Percentiles rank a stretch among this genome's conserved stretches.
Conservation (phyloP, 441 rosid genomes). For the Mallotus japonicus region DNA sequence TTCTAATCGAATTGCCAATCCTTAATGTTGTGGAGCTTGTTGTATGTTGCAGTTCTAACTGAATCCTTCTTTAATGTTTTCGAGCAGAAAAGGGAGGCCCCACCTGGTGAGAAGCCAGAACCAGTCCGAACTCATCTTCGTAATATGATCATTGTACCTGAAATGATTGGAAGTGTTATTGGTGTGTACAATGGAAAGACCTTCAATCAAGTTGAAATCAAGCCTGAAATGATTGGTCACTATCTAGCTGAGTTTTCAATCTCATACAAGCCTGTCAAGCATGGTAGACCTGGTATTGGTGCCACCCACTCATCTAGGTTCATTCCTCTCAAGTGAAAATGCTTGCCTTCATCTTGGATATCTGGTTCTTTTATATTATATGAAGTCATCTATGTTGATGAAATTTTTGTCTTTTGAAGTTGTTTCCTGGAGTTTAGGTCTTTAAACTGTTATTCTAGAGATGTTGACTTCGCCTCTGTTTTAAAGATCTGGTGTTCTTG, state of each 20-base stretch:
- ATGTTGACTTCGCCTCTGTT: background rate
- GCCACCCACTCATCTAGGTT: constrained; percentile 88
- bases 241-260: constrained; percentile 90
- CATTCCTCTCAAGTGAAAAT: constrained; percentile 74
- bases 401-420: constrained; percentile 21
- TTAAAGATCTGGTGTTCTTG: constrained; percentile 6
- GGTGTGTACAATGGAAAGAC: constrained; percentile 93
- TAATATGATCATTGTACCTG: constrained; percentile 81
- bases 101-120: constrained; percentile 86
- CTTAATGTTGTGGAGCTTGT: constrained; percentile 10
- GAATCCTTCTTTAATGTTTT: background rate
- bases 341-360: constrained; percentile 12
- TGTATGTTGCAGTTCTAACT: background rate
- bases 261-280: constrained; percentile 94
- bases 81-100: constrained; percentile 79
- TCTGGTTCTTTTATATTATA: background rate
- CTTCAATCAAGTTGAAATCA: constrained; percentile 84
- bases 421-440: constrained; percentile 1
- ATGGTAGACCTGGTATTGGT: constrained; percentile 91
- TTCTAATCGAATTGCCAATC: background rate
- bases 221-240: constrained; percentile 96
- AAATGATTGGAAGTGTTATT: constrained; percentile 85
- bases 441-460: constrained; percentile 9
- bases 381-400: constrained; percentile 6
- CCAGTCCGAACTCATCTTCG: constrained; percentile 77